These are phyloP conservation scores for Ustilago bromivora DNA, from an alignment of 1,284 basidiomycete species.

Conservation along the genomic window DNA sequence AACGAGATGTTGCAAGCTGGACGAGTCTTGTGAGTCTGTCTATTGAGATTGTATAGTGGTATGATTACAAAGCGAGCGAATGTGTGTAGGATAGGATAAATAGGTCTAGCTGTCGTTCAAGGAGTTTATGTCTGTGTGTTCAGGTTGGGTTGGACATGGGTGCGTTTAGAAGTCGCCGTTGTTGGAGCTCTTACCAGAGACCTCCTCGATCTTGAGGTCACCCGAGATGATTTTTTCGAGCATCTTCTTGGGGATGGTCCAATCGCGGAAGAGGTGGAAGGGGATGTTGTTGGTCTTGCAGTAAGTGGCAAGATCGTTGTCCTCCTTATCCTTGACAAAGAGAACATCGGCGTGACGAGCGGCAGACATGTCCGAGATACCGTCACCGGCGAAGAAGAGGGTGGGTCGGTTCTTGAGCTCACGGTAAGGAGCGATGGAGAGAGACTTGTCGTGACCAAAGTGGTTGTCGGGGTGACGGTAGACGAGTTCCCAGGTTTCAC, in stretches of 20 bases:
- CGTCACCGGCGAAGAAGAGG: conserved; percentile 69
- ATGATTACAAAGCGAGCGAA: conserved; percentile 14
- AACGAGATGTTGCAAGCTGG: neutral
- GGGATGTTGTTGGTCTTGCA: conserved; percentile 64
- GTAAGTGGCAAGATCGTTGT: conserved; percentile 68
- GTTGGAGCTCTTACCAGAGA: conserved; percentile 46
- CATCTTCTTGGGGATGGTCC: conserved; percentile 65
- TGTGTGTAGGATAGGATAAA: conserved; percentile 7
- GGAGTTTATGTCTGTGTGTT: neutral
- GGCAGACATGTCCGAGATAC: conserved; percentile 69
- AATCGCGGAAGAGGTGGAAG: conserved; percentile 67
- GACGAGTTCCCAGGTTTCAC: conserved; percentile 66
- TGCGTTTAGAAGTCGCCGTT: conserved; percentile 41
- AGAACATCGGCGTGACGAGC: conserved; percentile 69
- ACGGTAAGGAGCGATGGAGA: conserved; percentile 67
- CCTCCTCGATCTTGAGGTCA: conserved; percentile 50
- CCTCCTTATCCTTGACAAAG: conserved; percentile 69
- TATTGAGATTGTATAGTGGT: neutral
- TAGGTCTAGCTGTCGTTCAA: neutral
- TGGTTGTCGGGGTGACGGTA: conserved; percentile 69
- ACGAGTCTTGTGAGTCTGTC: neutral
- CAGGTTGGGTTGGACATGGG: conserved; percentile 10
- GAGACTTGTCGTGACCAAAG: conserved; percentile 68
- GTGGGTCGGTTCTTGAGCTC: conserved; percentile 64
- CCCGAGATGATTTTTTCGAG: conserved; percentile 58